Evolutionary conservation across 345 rosid genomes (phyloP).

Genomic region (Boechera stricta): DNA sequence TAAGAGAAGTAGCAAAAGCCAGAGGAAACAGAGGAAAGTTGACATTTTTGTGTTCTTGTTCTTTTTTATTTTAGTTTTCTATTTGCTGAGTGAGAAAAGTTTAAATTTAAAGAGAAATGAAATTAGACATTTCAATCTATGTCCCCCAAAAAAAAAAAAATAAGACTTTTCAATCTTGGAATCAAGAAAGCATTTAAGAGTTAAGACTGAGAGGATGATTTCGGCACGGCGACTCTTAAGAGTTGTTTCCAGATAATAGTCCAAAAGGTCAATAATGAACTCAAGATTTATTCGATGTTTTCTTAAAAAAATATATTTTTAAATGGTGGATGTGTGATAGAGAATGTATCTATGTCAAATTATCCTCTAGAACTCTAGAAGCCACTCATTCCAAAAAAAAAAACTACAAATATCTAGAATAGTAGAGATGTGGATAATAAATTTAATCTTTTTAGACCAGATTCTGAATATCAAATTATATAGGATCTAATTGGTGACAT

Average conservation of each 20-base stretch:
- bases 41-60: slow-evolving; percentile 29
- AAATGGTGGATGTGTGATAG: neutral
- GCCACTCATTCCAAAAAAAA: neutral
- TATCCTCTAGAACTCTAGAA: slow-evolving; percentile 29
- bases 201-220: neutral
- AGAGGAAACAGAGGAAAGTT: slow-evolving; percentile 29
- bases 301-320: no score
- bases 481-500: no score
- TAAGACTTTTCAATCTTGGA: slow-evolving; percentile 31
- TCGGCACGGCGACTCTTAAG: slow-evolving; percentile 16
- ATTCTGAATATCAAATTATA: no score
- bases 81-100: neutral
- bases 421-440: neutral
- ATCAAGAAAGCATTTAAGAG: neutral
- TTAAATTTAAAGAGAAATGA: slow-evolving; percentile 19
- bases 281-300: no score
- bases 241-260: slow-evolving; percentile 20
- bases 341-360: neutral
- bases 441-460: no score
- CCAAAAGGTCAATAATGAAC: neutral
- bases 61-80: neutral
- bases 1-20: slow-evolving; percentile 31
- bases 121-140: slow-evolving; percentile 10
- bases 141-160: neutral
- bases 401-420: neutral